Evolutionary conservation across 1,139 yeast genomes (phyloP).

Genomic region (Lodderomyces oxycetoniae): DNA sequence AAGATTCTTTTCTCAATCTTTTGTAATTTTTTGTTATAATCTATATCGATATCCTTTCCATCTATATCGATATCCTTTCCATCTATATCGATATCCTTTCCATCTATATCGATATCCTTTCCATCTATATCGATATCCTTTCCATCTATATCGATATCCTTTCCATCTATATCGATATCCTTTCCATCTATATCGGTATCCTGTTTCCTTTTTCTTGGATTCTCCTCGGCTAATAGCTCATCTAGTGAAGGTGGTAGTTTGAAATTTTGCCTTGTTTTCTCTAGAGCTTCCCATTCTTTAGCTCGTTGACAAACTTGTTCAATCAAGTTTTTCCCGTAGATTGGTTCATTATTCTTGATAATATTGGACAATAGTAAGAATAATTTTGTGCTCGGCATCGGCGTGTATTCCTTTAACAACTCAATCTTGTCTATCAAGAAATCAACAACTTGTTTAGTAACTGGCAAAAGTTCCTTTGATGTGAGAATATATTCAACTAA

Average conservation of each 20-base stretch:
- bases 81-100: background rate
- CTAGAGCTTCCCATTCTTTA: too few species aligned
- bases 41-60: background rate
- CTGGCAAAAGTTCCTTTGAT: too few species aligned
- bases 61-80: too few species aligned
- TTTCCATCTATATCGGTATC: too few species aligned
- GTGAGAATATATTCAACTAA: slow-evolving; percentile 3
- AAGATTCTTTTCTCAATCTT: slow-evolving; percentile 12
- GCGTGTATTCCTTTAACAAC: too few species aligned
- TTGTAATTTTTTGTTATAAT: background rate
- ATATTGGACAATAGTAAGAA: background rate
- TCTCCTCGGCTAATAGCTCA: slow-evolving; percentile 18
- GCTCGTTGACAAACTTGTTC: background rate
- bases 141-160: background rate
- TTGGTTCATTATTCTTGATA: too few species aligned
- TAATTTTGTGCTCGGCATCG: background rate
- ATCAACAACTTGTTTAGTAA: too few species aligned
- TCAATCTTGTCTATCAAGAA: too few species aligned
- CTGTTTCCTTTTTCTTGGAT: slow-evolving; percentile 4
- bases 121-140: background rate
- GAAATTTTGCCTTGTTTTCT: slow-evolving; percentile 9
- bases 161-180: background rate
- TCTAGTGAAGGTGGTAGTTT: slow-evolving; percentile 24
- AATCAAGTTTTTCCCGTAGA: background rate
- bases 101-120: background rate